phyloP scores from a whole-genome alignment of 2,329 filamentous ascomycete species.

The Fusarium pininemorale region DNA sequence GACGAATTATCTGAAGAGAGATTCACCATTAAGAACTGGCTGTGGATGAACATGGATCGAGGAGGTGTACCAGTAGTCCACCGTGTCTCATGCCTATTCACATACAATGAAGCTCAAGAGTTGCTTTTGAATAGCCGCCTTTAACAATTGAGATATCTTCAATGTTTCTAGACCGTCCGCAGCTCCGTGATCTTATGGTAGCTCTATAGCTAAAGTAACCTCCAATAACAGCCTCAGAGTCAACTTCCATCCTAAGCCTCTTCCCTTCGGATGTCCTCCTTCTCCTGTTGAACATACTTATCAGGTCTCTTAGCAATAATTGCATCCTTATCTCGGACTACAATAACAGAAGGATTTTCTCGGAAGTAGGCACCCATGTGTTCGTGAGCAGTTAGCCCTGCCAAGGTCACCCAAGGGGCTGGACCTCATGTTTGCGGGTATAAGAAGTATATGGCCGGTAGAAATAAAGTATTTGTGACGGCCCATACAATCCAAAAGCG shows the following conservation, averaged over 20 bases:
- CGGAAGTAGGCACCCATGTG: slow-evolving; percentile 50
- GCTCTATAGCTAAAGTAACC: neutral
- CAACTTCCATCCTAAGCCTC: neutral
- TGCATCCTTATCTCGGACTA: slow-evolving; percentile 58
- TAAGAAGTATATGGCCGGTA: slow-evolving; percentile 59
- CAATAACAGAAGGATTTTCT: slow-evolving; percentile 51
- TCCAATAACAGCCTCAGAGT: neutral
- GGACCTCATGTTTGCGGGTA: slow-evolving; percentile 55
- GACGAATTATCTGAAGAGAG: neutral
- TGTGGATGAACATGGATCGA: neutral
- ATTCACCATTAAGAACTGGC: neutral
- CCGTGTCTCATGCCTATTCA: no score
- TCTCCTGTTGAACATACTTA: slow-evolving; percentile 19
- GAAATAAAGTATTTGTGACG: slow-evolving; percentile 56
- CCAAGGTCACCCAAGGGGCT: fast-evolving
- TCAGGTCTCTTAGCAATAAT: slow-evolving; percentile 48
- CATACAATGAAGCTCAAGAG: neutral
- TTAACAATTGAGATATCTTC: no score
- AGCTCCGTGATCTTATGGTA: no score
- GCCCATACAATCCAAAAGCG: slow-evolving; percentile 63
- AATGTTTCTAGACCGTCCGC: neutral
- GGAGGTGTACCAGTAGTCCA: neutral
- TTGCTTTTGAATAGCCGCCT: no score
- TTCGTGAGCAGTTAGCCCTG: neutral
- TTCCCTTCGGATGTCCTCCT: slow-evolving; percentile 5